These are phyloP conservation scores for Kuraishia hungarica DNA, from an alignment of 805 yeast genomes.

Conservation along the genomic window DNA sequence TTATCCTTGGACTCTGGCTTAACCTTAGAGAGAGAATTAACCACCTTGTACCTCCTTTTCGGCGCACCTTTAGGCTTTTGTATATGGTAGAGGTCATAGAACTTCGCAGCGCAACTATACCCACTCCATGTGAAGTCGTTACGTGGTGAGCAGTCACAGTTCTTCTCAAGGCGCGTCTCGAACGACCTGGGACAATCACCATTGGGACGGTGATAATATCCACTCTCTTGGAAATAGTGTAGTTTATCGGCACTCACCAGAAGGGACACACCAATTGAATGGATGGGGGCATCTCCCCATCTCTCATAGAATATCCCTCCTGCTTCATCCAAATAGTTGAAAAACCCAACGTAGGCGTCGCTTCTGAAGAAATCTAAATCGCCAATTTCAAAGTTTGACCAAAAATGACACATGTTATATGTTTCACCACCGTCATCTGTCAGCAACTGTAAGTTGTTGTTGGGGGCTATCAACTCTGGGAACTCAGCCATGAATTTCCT, in stretches of 20 bases:
- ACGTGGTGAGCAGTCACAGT: slow-evolving; percentile 41
- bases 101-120: slow-evolving; percentile 41
- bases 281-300: slow-evolving; percentile 44
- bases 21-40: slow-evolving; percentile 11
- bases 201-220: slow-evolving; percentile 49
- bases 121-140: slow-evolving; percentile 43
- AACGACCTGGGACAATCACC: slow-evolving; percentile 50
- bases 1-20: not conserved
- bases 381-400: slow-evolving; percentile 63
- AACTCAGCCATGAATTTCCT: slow-evolving; percentile 32
- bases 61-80: slow-evolving; percentile 21
- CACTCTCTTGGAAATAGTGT: slow-evolving; percentile 37
- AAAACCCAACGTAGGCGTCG: slow-evolving; percentile 45
- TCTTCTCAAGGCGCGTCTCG: slow-evolving; percentile 33
- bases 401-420: slow-evolving; percentile 53
- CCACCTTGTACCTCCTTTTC: slow-evolving; percentile 15
- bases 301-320: slow-evolving; percentile 65
- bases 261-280: slow-evolving; percentile 21
- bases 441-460: slow-evolving; percentile 38
- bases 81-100: slow-evolving; percentile 23
- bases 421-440: slow-evolving; percentile 33
- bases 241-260: slow-evolving; percentile 18
- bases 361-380: slow-evolving; percentile 48
- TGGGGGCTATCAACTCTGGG: slow-evolving; percentile 37
- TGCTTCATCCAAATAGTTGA: slow-evolving; percentile 44